Evolutionary conservation across 148 eudicot genomes (phyloP), one percentile per base, ranked within the genome.

Genomic region (Euryodendron excelsum): DNA sequence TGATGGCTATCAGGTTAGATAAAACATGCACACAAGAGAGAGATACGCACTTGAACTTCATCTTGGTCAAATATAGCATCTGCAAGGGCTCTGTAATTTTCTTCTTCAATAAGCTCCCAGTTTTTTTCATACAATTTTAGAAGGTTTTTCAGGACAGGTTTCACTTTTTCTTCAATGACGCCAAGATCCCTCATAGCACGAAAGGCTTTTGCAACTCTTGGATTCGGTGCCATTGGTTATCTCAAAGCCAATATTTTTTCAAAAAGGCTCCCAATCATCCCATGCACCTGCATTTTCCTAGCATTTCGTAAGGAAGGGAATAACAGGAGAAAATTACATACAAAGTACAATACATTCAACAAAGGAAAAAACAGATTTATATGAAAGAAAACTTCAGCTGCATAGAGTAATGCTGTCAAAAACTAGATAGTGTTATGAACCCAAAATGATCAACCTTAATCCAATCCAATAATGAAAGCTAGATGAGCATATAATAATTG

Each of bases 31-130:
- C 18, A 75, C 74, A 4, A 56, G 5, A 52, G 47, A 34, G 73
- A 69, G 73, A 65, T 48, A 78, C 23, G 53, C 68, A 88, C 93
- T 90, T 87, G 89, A 36, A 73, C 55, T 23, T 90, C 90, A 78
- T 94, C 91, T 36, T 60, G 73, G 23, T 94, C 97, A 77, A 92
- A 91, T 63, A 92, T 92, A 81, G 95, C 85, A 88, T 94, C 98
- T 5, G 94, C 91, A 30, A 94, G 95, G 65, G 77, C 93, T 64
- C 93, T 79, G 55, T 94, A 94, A 76, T 90, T 94, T 71, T 92
- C 97, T 72, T 66, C 93, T 85, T 92, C 97, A 62, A 94, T 94
- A 37, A 84, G 89, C 61, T 77, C 88, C 98, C 98, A 94, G 73
- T 92, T 92, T 72, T 87, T 94, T 25, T 92, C 93, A 78, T 83